Conservation (phyloP, 306 rosid species). For the Elaeagnus macrophylla region DNA sequence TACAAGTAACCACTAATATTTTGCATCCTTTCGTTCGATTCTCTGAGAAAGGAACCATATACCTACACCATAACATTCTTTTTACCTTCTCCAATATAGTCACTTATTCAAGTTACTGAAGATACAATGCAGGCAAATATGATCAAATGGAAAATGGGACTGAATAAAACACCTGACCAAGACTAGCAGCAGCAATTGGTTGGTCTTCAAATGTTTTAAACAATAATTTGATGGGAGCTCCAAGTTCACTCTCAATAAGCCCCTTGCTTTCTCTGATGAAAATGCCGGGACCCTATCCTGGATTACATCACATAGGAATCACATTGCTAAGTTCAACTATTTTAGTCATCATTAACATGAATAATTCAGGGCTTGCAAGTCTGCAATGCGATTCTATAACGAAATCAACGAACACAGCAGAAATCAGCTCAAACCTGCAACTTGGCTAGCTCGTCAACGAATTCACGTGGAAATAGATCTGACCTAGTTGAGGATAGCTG, state of each 20-base stretch:
- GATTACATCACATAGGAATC: conserved; percentile 17
- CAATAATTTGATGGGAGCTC: conserved; percentile 49
- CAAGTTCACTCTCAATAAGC: conserved; percentile 71
- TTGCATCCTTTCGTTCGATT: no score
- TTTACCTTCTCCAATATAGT: background rate
- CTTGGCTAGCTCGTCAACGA: conserved; percentile 87
- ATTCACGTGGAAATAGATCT: conserved; percentile 78
- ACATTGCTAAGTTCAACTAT: background rate
- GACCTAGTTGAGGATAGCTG: conserved; percentile 90
- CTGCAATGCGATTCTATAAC: background rate
- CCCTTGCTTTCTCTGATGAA: conserved; percentile 65
- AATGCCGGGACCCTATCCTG: conserved; percentile 94
- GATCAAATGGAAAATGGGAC: background rate
- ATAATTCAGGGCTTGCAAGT: background rate
- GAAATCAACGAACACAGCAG: background rate
- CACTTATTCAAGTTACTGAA: background rate
- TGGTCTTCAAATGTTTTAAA: conserved; percentile 78
- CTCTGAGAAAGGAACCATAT: no score
- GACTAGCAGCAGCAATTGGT: conserved; percentile 95
- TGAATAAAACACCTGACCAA: conserved; percentile 68
- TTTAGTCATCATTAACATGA: background rate
- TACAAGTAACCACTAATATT: no score
- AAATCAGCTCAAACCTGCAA: conserved; percentile 46
- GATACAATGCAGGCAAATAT: background rate
- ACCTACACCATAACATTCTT: no score